phyloP scores from a whole-genome alignment of 2,329 filamentous ascomycete genomes.

The Botrytis fragariae region DNA sequence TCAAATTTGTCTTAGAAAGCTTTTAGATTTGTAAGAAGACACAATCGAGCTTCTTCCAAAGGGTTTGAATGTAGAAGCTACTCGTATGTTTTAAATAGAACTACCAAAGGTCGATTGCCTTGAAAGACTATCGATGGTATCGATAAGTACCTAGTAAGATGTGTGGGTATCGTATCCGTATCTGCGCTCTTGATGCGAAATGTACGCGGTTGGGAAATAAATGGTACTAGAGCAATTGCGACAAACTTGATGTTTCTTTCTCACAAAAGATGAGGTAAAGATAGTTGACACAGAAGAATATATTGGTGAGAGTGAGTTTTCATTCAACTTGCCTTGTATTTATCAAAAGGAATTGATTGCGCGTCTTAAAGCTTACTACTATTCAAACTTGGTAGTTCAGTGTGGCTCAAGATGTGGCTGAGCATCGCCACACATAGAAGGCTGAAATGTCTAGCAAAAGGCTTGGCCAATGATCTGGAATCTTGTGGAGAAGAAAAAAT shows the following conservation, averaged over 20 bases:
- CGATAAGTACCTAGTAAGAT: conserved; percentile 12
- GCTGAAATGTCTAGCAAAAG: neutral
- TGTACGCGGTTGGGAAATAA: neutral
- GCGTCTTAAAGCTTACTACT: conserved; percentile 1
- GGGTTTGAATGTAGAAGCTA: neutral
- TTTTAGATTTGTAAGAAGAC: neutral
- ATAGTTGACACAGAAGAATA: no score
- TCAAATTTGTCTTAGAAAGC: neutral
- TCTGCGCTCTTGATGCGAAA: neutral
- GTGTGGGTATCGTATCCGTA: neutral
- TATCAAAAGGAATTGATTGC: conserved; percentile 7
- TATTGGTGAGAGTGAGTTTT: neutral
- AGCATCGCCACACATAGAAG: neutral
- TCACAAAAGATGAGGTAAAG: neutral
- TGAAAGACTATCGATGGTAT: conserved; percentile 3
- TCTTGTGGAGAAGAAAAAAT: neutral
- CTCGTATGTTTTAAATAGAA: neutral
- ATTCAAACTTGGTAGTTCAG: neutral
- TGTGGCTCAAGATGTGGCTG: conserved; percentile 3
- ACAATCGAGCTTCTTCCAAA: neutral
- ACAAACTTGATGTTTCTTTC: neutral
- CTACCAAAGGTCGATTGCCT: neutral
- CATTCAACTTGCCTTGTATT: neutral
- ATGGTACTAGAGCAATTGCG: neutral
- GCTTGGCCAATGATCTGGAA: neutral